Conservation (phyloP, 495 filamentous ascomycete genomes). For the Schizothecium vesticola region DNA sequence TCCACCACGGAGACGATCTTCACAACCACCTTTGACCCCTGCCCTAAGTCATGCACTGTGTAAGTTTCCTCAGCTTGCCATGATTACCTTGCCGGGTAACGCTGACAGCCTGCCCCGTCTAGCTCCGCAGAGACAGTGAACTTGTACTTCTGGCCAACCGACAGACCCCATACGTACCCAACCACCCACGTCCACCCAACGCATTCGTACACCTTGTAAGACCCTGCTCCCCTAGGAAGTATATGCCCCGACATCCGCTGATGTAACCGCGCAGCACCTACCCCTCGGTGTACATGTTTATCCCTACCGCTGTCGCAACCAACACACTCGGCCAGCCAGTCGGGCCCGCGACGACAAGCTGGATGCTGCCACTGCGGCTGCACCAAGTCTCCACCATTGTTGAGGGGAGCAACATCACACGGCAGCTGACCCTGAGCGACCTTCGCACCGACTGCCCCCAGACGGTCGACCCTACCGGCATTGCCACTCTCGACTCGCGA, state of each 20-base stretch:
- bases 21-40: conserved; percentile 19
- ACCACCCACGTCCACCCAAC: conserved; percentile 26
- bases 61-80: background rate
- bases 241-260: background rate
- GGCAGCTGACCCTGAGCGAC: conserved; percentile 28
- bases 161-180: conserved; percentile 29
- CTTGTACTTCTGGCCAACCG: conserved; percentile 35
- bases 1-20: conserved; percentile 17
- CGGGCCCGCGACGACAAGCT: conserved; percentile 20
- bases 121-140: conserved; percentile 27
- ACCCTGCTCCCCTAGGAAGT: background rate
- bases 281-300: conserved; percentile 35
- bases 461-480: conserved; percentile 13
- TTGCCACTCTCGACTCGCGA: conserved; percentile 23
- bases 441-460: conserved; percentile 31
- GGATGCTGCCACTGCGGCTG: conserved; percentile 24
- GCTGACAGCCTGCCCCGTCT: background rate
- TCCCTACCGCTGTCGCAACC: conserved; percentile 27
- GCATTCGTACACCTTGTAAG: conserved; percentile 35
- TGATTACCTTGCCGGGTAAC: background rate
- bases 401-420: conserved; percentile 10
- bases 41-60: conserved; percentile 30
- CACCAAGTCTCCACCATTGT: conserved; percentile 28
- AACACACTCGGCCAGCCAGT: conserved; percentile 18
- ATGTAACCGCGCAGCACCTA: conserved; percentile 26